Percentiles rank a stretch among this genome's conserved stretches.
Evolutionary conservation across 768 basidiomycete species (phyloP).

Genomic region (Cystobasidiopsis lactophilus): DNA sequence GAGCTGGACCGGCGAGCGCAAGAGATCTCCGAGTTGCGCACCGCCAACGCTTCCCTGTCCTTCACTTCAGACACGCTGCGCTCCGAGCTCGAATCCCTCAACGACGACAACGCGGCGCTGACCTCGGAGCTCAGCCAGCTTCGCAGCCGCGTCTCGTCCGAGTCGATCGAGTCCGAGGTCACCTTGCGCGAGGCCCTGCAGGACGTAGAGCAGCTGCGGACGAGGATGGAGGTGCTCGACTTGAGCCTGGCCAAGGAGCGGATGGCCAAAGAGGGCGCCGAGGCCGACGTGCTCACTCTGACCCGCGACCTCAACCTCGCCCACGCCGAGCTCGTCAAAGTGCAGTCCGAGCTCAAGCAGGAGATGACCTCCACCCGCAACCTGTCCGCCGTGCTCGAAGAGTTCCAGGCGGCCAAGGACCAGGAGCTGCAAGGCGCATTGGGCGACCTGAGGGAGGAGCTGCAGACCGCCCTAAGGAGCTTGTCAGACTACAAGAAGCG

Average conservation of each 20-base stretch:
- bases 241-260: slow-evolving; percentile 20
- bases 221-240: slow-evolving; percentile 34
- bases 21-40: slow-evolving; percentile 51
- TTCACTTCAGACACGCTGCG: slow-evolving; percentile 57
- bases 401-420: slow-evolving; percentile 92
- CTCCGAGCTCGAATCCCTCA: slow-evolving; percentile 50
- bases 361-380: slow-evolving; percentile 48
- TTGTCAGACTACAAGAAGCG: slow-evolving; percentile 80
- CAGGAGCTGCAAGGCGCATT: slow-evolving; percentile 49
- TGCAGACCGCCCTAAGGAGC: slow-evolving; percentile 60
- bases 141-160: slow-evolving; percentile 18
- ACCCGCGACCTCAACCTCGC: slow-evolving; percentile 71
- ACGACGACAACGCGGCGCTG: slow-evolving; percentile 49
- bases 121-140: slow-evolving; percentile 38
- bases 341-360: slow-evolving; percentile 18
- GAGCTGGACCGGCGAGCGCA: slow-evolving; percentile 87
- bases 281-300: slow-evolving; percentile 56
- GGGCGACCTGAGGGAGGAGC: slow-evolving; percentile 67
- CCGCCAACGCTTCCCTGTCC: slow-evolving; percentile 51
- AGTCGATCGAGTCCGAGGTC: neutral
- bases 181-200: neutral
- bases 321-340: slow-evolving; percentile 46
- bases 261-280: slow-evolving; percentile 40
- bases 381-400: slow-evolving; percentile 75
- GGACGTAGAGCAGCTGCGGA: slow-evolving; percentile 46